These are phyloP conservation scores for Nemania diffusa DNA, from an alignment of 2,329 filamentous ascomycete species.

Conservation along the genomic window DNA sequence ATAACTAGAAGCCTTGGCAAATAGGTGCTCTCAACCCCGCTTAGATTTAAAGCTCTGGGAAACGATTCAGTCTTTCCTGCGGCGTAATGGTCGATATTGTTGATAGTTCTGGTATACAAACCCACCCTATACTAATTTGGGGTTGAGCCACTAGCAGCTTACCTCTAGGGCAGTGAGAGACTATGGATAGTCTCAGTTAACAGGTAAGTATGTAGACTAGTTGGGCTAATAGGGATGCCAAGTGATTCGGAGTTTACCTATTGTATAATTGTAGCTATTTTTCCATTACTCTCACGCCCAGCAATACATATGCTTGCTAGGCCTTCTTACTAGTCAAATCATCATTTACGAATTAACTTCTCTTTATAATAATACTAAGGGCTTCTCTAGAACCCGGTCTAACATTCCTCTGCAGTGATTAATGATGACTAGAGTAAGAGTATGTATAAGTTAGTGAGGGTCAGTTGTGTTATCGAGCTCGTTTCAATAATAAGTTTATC, in stretches of 20 bases:
- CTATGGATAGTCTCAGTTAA: neutral
- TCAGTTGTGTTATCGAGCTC: too few species aligned
- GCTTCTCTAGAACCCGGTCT: neutral
- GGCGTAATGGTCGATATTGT: neutral
- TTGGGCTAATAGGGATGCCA: too few species aligned
- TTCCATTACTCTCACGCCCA: too few species aligned
- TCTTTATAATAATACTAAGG: neutral
- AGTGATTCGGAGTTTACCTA: too few species aligned
- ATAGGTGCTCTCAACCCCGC: neutral
- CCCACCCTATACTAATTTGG: neutral
- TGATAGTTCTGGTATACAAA: neutral
- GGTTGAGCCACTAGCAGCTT: neutral
- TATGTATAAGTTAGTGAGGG: too few species aligned
- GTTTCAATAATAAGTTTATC: too few species aligned
- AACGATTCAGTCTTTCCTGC: neutral
- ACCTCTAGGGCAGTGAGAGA: neutral
- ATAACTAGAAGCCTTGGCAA: constrained; percentile 19
- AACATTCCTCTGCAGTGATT: neutral
- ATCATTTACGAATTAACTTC: neutral
- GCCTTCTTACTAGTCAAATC: neutral
- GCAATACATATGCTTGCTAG: neutral
- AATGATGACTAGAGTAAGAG: neutral
- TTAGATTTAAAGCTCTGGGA: neutral
- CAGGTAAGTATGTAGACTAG: neutral
- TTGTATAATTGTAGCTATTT: too few species aligned